Conservation (phyloP, 345 rosid species). For the Dimocarpus longan region DNA sequence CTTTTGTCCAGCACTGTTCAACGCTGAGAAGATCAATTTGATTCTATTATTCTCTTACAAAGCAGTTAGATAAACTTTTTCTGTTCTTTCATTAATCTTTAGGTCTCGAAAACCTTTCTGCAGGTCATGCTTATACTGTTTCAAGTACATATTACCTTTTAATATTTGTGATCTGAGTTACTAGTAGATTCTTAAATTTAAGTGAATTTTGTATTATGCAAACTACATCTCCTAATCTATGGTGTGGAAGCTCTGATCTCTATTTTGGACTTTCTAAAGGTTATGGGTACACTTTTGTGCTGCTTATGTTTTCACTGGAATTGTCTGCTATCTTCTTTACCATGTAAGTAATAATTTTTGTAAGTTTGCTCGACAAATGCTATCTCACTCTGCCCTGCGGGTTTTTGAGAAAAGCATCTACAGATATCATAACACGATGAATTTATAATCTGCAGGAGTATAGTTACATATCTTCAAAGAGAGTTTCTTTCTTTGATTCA, state of each 20-base stretch:
- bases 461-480: conserved; percentile 55
- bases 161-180: not conserved
- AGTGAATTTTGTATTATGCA: not conserved
- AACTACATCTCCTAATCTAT: conserved; percentile 14
- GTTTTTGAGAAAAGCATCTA: conserved; percentile 17
- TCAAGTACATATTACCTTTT: no score
- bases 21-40: not conserved
- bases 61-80: not conserved
- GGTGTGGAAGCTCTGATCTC: conserved; percentile 30
- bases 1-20: not conserved
- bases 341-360: conserved; percentile 47
- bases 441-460: conserved; percentile 60
- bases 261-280: conserved; percentile 55
- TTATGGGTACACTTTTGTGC: conserved; percentile 94
- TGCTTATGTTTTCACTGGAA: conserved; percentile 75
- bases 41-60: not conserved
- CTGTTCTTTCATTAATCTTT: not conserved
- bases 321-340: conserved; percentile 89
- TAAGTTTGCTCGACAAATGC: conserved; percentile 15
- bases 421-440: conserved; percentile 18
- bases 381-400: conserved; percentile 3
- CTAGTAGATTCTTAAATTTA: not conserved
- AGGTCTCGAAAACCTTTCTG: not conserved
- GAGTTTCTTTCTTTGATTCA: conserved; percentile 65
- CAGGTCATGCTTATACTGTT: not conserved